Base-by-base conservation (phyloP, 2,329 filamentous ascomycete genomes). In the Fusarium falciforme region DNA sequence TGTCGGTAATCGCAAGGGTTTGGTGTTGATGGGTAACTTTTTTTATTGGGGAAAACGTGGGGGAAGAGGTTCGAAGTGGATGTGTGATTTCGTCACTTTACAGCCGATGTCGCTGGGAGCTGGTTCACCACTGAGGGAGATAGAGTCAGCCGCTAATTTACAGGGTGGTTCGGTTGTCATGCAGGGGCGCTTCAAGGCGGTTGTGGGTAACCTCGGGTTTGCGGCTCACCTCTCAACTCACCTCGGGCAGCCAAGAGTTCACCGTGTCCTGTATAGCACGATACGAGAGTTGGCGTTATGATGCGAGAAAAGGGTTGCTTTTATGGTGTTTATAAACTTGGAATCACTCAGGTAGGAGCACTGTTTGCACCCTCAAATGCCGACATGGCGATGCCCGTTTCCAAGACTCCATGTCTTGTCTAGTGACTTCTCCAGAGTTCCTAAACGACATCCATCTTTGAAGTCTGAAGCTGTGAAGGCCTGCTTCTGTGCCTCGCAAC, bases 41-140 rank as follows among this genome's bases (percentile, higher is more conserved):
- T 74, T 72, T 72, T 66, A n/a, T 31, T 10, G 29, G 20, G 12
- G 55, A 40, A 58, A 22, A 35, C 63, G 70, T 58, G 70, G 73
- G 70, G 73, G 59, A 73, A 38, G 64, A 55, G n/a, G 49, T 40
- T 9, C 17, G 36, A 61, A n/a, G 38, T n/a, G 49, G 49, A 38
- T 59, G 59, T 62, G 44, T 60, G 66, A 76, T 78, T 78, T 78
- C 76, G 76, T 78, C 76, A 78, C 76, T 75, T 47, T 54, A 65
- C 67, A 70, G 42, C 76, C 76, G 76, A 78, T 78, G 74, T 78
- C 76, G 76, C 76, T 78, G 57, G 54, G 60, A 55, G 49, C 31
- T 68, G 36, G 22, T 27, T 40, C 33, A 38, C 49, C 38, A 20
- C 57, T 57, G 63, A 58, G 27, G 11, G 11, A 5, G 17, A n/a